Evolutionary conservation across 306 rosid genomes (phyloP).

Genomic region (Alnus glutinosa): DNA sequence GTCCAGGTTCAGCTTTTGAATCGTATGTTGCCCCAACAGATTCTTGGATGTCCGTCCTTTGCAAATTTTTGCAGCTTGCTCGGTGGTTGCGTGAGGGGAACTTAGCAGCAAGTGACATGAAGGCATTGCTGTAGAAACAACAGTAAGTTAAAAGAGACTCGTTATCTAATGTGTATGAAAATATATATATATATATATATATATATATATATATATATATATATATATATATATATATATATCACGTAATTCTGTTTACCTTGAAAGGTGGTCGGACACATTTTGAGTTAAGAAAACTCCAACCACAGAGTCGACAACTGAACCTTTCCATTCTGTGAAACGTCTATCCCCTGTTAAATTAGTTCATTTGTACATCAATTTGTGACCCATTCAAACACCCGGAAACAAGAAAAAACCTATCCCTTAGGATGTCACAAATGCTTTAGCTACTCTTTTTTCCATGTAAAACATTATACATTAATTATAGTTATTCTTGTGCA

Average conservation of each 20-base stretch:
- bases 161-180: background rate
- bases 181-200: background rate
- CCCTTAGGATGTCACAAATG: too few relatives aligned
- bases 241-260: constrained; percentile 25
- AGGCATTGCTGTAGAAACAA: constrained; percentile 55
- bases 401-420: too few relatives aligned
- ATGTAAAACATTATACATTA: too few relatives aligned
- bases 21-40: background rate
- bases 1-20: background rate
- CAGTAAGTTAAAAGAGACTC: background rate
- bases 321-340: constrained; percentile 54
- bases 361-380: background rate
- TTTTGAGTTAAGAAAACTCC: constrained; percentile 65
- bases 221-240: background rate
- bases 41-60: constrained; percentile 1
- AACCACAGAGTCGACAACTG: constrained; percentile 52
- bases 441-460: too few relatives aligned
- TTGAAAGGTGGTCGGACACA: constrained; percentile 56
- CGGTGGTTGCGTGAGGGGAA: constrained; percentile 35
- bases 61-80: background rate
- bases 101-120: constrained; percentile 57
- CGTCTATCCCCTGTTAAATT: constrained; percentile 45
- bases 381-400: too few relatives aligned
- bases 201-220: background rate
- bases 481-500: too few relatives aligned